Conservation (phyloP, 306 rosid species). For the Castanospermum australe region DNA sequence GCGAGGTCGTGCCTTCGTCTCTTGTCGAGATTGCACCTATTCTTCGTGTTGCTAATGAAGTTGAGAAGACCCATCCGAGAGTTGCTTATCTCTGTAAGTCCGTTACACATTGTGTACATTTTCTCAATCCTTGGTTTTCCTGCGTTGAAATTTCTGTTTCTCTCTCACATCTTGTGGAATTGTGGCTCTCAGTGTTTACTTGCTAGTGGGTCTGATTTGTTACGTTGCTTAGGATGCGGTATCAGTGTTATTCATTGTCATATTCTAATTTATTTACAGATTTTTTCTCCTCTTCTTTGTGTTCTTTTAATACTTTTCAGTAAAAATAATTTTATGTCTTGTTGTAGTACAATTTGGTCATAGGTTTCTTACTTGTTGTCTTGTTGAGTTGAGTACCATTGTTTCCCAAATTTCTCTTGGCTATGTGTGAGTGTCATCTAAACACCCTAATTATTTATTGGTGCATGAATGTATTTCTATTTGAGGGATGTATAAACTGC, state of each 20-base stretch:
- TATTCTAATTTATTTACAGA: too few relatives aligned
- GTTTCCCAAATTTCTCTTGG: neutral
- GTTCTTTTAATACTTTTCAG: too few relatives aligned
- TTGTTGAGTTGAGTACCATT: too few relatives aligned
- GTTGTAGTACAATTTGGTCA: neutral
- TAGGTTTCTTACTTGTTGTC: too few relatives aligned
- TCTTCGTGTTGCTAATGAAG: conserved; percentile 99
- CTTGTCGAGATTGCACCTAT: conserved; percentile 90
- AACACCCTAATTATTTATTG: neutral
- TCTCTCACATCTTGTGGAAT: neutral
- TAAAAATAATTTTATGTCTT: too few relatives aligned
- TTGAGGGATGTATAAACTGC: neutral
- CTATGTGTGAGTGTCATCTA: neutral
- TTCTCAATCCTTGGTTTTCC: neutral
- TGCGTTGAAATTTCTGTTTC: neutral
- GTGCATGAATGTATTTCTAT: neutral
- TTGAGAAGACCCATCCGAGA: conserved; percentile 85
- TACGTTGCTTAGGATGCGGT: neutral
- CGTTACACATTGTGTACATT: neutral
- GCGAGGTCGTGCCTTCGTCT: conserved; percentile 96
- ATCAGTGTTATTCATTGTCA: neutral
- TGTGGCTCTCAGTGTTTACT: neutral
- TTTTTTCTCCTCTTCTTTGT: too few relatives aligned
- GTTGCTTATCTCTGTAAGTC: conserved; percentile 96
- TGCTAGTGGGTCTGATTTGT: neutral